Conservation (phyloP, 2,329 filamentous ascomycete genomes). For the Nemania abortiva region DNA sequence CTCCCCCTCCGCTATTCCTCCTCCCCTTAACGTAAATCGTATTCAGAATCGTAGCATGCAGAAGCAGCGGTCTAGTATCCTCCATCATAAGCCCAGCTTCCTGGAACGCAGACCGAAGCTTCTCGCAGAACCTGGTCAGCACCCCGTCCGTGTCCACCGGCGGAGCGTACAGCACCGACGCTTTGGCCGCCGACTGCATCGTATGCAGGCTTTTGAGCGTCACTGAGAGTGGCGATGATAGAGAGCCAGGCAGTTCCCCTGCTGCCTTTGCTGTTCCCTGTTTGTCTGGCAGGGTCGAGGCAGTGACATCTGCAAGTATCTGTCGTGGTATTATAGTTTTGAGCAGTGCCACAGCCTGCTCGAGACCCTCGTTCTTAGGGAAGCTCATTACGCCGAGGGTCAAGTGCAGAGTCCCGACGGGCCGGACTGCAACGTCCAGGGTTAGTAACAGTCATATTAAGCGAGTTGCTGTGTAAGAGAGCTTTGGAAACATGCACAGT, state of each 20-base stretch:
- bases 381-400: constrained; percentile 90
- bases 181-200: constrained; percentile 70
- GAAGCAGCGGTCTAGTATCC: constrained; percentile 72
- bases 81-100: constrained; percentile 66
- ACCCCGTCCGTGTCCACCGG: constrained; percentile 66
- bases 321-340: constrained; percentile 55
- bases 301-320: constrained; percentile 51
- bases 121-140: constrained; percentile 69
- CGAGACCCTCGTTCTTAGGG: constrained; percentile 59
- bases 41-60: constrained; percentile 90
- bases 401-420: constrained; percentile 83
- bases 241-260: background rate
- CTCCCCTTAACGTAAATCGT: constrained; percentile 77
- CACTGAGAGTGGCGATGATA: constrained; percentile 54
- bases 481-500: background rate
- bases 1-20: constrained; percentile 44
- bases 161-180: constrained; percentile 74
- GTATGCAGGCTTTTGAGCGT: constrained; percentile 67
- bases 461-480: background rate
- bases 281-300: background rate
- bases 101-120: constrained; percentile 66
- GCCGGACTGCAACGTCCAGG: constrained; percentile 63
- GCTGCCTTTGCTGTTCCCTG: constrained; percentile 24
- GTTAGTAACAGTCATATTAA: constrained; percentile 16
- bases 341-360: constrained; percentile 58